Evolutionary conservation across 768 basidiomycete genomes (phyloP).

Genomic region (Serendipita vermifera): DNA sequence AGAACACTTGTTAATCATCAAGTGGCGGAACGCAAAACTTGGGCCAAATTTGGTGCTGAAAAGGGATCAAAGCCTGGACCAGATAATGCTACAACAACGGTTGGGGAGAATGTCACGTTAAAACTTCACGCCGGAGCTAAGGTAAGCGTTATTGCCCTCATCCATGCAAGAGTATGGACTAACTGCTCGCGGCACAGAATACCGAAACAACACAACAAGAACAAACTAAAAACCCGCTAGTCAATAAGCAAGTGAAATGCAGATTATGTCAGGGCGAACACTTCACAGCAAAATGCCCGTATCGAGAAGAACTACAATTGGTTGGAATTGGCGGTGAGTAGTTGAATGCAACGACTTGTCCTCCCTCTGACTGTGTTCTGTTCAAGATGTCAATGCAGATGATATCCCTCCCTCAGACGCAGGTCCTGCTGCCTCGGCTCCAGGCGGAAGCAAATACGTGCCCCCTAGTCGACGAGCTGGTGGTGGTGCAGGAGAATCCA

Average conservation of each 20-base stretch:
- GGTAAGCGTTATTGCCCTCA: slow-evolving; percentile 29
- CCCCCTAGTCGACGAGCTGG: slow-evolving; percentile 80
- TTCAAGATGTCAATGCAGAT: slow-evolving; percentile 11
- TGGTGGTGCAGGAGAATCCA: slow-evolving; percentile 59
- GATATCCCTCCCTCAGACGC: slow-evolving; percentile 31
- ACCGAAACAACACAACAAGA: slow-evolving; percentile 62
- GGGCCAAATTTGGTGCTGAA: slow-evolving; percentile 90
- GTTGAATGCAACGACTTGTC: neutral
- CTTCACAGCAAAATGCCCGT: slow-evolving; percentile 97
- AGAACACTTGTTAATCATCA: slow-evolving; percentile 88
- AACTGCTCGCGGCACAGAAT: slow-evolving; percentile 34
- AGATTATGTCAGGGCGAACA: slow-evolving; percentile 93
- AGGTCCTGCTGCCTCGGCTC: slow-evolving; percentile 29
- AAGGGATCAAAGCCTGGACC: slow-evolving; percentile 78
- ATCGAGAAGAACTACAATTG: slow-evolving; percentile 67
- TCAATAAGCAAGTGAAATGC: slow-evolving; percentile 72
- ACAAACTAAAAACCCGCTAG: slow-evolving; percentile 48
- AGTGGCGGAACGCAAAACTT: slow-evolving; percentile 86
- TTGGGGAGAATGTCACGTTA: slow-evolving; percentile 59
- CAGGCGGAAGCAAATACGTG: slow-evolving; percentile 78
- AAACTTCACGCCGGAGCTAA: slow-evolving; percentile 45
- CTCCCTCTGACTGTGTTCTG: neutral
- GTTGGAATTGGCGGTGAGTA: slow-evolving; percentile 50
- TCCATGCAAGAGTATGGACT: too few species aligned
- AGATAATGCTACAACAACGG: slow-evolving; percentile 85